Evolutionary conservation across 169 alveolate genomes (phyloP).

Genomic region (Pseudocohnilembus persalinus): DNA sequence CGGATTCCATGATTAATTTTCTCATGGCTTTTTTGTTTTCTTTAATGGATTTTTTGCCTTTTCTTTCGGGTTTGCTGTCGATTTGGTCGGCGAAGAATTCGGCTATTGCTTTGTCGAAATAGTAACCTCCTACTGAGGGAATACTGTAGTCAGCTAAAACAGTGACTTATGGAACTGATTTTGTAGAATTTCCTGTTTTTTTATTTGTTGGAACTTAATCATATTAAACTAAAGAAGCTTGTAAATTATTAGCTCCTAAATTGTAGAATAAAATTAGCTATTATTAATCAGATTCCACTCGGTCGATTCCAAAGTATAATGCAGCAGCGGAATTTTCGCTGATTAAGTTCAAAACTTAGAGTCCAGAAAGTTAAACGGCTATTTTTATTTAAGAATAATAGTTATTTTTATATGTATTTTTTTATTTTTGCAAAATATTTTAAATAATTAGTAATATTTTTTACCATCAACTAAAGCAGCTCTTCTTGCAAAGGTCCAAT

Average conservation of each 20-base stretch:
- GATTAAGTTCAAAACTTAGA: constrained; percentile 40
- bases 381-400: constrained; percentile 16
- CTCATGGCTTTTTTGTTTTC: constrained; percentile 54
- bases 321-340: constrained; percentile 76
- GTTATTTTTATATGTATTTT: no score
- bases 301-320: constrained; percentile 52
- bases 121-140: constrained; percentile 61
- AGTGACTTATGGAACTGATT: constrained; percentile 26
- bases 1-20: constrained; percentile 56
- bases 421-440: no score
- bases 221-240: constrained; percentile 62
- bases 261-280: constrained; percentile 66
- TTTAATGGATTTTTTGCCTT: constrained; percentile 61
- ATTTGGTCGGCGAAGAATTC: constrained; percentile 60
- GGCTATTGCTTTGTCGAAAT: constrained; percentile 55
- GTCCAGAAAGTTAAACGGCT: constrained; percentile 67
- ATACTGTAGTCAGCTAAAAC: constrained; percentile 59
- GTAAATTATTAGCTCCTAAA: constrained; percentile 68
- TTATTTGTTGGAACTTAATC: constrained; percentile 24
- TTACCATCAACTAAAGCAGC: constrained; percentile 29
- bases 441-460: neutral
- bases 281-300: constrained; percentile 29
- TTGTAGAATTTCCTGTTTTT: constrained; percentile 48
- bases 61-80: constrained; percentile 60
- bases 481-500: constrained; percentile 43